A percentile compares a stretch with the other conserved stretches of the same genome.
Conservation (phyloP, 2,329 filamentous ascomycete species). For the Fusarium piperis region DNA sequence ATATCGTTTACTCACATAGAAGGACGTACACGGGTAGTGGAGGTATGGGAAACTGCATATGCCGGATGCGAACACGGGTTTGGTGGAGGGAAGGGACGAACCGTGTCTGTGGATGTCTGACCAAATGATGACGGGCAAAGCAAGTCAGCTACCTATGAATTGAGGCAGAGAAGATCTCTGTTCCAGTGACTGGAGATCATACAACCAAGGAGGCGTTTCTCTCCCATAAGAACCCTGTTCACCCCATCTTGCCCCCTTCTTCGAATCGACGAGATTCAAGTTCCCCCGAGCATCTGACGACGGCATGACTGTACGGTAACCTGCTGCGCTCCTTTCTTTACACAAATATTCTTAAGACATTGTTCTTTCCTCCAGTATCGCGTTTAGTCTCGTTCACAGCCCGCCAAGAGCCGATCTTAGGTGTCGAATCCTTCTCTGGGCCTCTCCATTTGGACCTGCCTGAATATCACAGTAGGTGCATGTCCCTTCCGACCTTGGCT, state of each 20-base stretch:
- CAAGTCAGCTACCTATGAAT: slow-evolving; percentile 2
- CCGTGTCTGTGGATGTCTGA: slow-evolving; percentile 27
- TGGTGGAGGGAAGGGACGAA: not conserved
- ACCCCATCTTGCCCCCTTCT: not conserved
- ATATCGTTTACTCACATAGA: not conserved
- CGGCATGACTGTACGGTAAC: not conserved
- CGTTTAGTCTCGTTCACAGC: not conserved
- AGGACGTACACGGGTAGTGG: not conserved
- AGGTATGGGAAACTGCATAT: not conserved
- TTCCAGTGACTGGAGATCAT: not conserved
- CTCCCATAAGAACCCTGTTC: not conserved
- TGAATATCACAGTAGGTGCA: not conserved
- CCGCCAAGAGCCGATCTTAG: not conserved
- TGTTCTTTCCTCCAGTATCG: not conserved
- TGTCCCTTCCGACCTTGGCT: not conserved
- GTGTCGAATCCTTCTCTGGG: not conserved
- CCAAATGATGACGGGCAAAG: slow-evolving; percentile 13
- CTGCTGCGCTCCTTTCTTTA: not conserved
- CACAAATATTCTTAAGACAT: not conserved
- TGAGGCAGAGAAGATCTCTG: not conserved
- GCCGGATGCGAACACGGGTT: not conserved
- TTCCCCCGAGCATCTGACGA: not conserved
- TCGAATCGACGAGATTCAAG: not conserved
- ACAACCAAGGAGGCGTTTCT: not conserved
- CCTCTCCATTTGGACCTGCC: not conserved